Evolutionary conservation across 2,329 filamentous ascomycete genomes (phyloP).

Genomic region (Triangularia verruculosa): DNA sequence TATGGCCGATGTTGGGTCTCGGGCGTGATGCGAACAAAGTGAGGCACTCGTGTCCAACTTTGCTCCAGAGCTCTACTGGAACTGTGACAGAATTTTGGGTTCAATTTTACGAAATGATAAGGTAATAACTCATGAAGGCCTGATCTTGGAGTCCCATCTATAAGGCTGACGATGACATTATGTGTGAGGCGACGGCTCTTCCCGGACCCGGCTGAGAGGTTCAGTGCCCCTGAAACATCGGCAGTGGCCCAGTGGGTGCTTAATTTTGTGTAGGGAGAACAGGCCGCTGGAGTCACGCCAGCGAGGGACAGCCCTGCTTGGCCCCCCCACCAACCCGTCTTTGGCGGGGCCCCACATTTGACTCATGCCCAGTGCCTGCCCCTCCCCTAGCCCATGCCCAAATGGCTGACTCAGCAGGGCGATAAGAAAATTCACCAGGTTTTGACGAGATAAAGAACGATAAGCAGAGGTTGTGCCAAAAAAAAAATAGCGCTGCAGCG

Average conservation of each 20-base stretch:
- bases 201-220: background rate
- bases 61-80: too few relatives aligned
- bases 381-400: background rate
- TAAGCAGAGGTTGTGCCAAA: slow-evolving; percentile 4
- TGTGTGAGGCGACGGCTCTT: background rate
- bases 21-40: too few relatives aligned
- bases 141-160: background rate
- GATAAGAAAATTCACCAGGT: slow-evolving; percentile 2
- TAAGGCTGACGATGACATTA: background rate
- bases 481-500: background rate
- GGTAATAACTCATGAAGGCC: background rate
- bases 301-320: background rate
- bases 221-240: background rate
- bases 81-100: background rate
- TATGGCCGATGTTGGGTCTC: too few relatives aligned
- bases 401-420: background rate
- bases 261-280: too few relatives aligned
- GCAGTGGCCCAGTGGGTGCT: too few relatives aligned
- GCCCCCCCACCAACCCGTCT: background rate
- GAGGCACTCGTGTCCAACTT: too few relatives aligned
- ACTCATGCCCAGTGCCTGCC: background rate
- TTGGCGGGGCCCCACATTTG: slow-evolving; percentile 5
- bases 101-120: background rate
- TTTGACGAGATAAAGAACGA: slow-evolving; percentile 5
- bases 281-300: background rate